phyloP scores from a whole-genome alignment of 2,329 filamentous ascomycete species.

The Chaetothyriales sp. region DNA sequence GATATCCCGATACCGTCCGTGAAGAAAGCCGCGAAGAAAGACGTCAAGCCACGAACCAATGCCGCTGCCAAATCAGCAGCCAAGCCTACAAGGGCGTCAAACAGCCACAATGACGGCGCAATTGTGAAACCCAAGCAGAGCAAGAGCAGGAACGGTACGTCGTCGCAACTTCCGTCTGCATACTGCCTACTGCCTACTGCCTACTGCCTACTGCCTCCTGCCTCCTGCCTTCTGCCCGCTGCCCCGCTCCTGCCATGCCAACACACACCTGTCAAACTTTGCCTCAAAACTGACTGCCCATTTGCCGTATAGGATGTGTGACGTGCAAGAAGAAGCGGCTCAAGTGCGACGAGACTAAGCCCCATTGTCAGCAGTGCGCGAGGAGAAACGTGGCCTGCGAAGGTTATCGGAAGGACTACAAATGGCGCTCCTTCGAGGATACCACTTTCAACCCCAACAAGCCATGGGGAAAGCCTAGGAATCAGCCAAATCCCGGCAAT shows the following conservation, averaged over 20 bases:
- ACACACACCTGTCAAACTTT: no score
- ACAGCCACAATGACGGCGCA: slow-evolving; percentile 20
- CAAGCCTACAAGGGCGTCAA: slow-evolving; percentile 16
- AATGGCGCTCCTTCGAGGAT: slow-evolving; percentile 59
- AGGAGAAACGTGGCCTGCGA: slow-evolving; percentile 53
- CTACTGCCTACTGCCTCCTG: not conserved
- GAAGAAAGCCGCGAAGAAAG: slow-evolving; percentile 23
- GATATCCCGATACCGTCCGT: slow-evolving; percentile 47
- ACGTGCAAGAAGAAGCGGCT: slow-evolving; percentile 61
- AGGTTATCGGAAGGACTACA: slow-evolving; percentile 63
- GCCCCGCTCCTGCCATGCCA: no score
- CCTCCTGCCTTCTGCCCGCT: not conserved
- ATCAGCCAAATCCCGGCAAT: slow-evolving; percentile 11
- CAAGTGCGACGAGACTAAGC: slow-evolving; percentile 62
- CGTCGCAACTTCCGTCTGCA: not conserved
- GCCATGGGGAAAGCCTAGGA: slow-evolving; percentile 31
- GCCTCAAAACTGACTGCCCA: slow-evolving; percentile 7
- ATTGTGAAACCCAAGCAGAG: slow-evolving; percentile 54
- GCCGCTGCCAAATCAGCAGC: slow-evolving; percentile 18
- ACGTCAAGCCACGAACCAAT: slow-evolving; percentile 18
- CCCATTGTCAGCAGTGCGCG: slow-evolving; percentile 52
- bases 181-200: not conserved
- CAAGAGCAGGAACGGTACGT: slow-evolving; percentile 61
- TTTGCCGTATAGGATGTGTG: slow-evolving; percentile 44
- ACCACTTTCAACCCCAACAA: slow-evolving; percentile 35